A percentile compares a stretch with the other conserved stretches of the same genome.
phyloP scores from a whole-genome alignment of 495 filamentous ascomycete genomes.

The Daldinia vernicosa region DNA sequence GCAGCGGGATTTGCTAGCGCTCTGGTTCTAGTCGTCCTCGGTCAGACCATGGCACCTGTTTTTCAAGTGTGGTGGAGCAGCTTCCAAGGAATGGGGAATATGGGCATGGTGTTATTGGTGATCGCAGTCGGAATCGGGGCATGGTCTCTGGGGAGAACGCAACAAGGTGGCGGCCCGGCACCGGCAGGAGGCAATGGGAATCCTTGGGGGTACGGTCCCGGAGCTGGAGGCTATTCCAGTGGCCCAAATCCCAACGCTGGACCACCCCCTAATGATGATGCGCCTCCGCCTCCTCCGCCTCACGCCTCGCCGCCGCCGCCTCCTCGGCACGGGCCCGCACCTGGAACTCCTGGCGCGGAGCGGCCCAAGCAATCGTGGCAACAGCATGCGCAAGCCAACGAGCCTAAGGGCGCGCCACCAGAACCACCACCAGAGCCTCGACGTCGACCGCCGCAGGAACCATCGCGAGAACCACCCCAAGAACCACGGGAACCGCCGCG shows the following conservation, averaged over 20 bases:
- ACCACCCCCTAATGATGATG: conserved; percentile 46
- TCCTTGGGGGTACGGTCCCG: conserved; percentile 39
- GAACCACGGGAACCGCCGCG: neutral
- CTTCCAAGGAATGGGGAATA: conserved; percentile 68
- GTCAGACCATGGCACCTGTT: conserved; percentile 72
- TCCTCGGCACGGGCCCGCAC: conserved; percentile 48
- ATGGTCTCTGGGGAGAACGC: conserved; percentile 76
- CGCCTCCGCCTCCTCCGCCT: conserved; percentile 53
- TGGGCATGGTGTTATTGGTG: conserved; percentile 68
- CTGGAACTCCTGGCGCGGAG: conserved; percentile 43
- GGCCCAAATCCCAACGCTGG: conserved; percentile 38
- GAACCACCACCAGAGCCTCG: conserved; percentile 16
- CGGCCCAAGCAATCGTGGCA: conserved; percentile 57
- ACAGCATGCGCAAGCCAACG: conserved; percentile 45
- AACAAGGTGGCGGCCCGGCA: conserved; percentile 58
- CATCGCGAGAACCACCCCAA: conserved; percentile 18
- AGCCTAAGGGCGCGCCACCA: conserved; percentile 18
- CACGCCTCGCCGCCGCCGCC: conserved; percentile 49
- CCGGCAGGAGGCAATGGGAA: conserved; percentile 45
- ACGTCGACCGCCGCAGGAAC: conserved; percentile 17
- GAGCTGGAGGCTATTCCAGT: conserved; percentile 32
- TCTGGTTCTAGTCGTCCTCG: conserved; percentile 70
- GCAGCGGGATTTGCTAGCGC: conserved; percentile 82
- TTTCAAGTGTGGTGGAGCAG: conserved; percentile 72
- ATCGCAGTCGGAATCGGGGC: conserved; percentile 75